These are phyloP conservation scores for Spathaspora sp. DNA, from an alignment of 805 yeast genomes.

Conservation along the genomic window DNA sequence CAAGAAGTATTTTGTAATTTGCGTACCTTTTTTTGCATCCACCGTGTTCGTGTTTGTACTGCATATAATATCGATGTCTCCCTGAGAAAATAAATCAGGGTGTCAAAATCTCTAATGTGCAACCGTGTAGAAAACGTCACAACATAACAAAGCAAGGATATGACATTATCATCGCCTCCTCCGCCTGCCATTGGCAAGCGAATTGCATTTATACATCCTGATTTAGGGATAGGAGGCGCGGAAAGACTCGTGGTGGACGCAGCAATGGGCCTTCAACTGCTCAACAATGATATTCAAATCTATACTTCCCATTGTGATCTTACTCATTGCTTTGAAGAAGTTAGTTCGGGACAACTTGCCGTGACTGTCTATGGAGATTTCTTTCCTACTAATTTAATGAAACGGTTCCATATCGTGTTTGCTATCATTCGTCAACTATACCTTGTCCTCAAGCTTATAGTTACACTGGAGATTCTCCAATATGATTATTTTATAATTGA, in stretches of 20 bases:
- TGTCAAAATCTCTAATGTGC: not conserved
- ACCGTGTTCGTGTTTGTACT: not conserved
- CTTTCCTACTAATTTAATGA: constrained; percentile 66
- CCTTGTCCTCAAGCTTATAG: constrained; percentile 45
- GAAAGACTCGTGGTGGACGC: constrained; percentile 96
- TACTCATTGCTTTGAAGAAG: constrained; percentile 88
- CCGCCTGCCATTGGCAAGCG: constrained; percentile 21
- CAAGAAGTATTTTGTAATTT: too few species aligned
- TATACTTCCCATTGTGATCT: constrained; percentile 90
- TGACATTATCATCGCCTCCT: not conserved
- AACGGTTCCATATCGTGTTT: constrained; percentile 72
- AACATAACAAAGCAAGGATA: not conserved
- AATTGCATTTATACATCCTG: constrained; percentile 91
- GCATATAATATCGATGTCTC: not conserved
- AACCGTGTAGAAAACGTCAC: not conserved
- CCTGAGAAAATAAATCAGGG: not conserved
- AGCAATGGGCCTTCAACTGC: constrained; percentile 77
- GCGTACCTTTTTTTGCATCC: not conserved
- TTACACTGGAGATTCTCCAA: constrained; percentile 42
- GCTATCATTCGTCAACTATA: constrained; percentile 82
- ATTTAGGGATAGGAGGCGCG: constrained; percentile 96
- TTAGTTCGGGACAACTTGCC: constrained; percentile 51
- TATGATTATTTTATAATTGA: constrained; percentile 82
- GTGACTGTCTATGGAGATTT: constrained; percentile 81
- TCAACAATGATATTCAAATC: constrained; percentile 59